Conservation (phyloP, 2,329 filamentous ascomycete species). For the Thermoascus crustaceus region DNA sequence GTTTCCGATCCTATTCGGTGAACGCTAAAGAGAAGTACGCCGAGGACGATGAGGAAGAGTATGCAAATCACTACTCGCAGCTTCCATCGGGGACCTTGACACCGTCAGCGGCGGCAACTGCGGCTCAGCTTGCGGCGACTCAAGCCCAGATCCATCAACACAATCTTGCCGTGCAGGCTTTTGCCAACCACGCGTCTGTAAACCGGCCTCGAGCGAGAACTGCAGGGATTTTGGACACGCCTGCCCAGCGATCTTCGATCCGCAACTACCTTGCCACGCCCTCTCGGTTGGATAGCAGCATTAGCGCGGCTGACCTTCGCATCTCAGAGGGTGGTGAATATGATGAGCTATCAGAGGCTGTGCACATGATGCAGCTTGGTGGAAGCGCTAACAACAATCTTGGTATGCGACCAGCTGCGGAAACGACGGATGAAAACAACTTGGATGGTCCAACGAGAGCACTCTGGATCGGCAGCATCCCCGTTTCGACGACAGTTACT, state of each 20-base stretch:
- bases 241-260: constrained; percentile 54
- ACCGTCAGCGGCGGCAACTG: constrained; percentile 48
- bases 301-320: constrained; percentile 66
- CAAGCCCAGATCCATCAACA: constrained; percentile 73
- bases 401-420: constrained; percentile 54
- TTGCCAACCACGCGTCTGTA: constrained; percentile 72
- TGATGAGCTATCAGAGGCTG: constrained; percentile 70
- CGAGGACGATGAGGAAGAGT: constrained; percentile 75
- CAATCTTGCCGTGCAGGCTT: constrained; percentile 87
- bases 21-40: constrained; percentile 98
- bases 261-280: constrained; percentile 71
- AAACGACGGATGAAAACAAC: constrained; percentile 67
- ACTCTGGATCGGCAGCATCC: constrained; percentile 95
- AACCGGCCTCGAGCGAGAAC: constrained; percentile 84
- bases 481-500: constrained; percentile 90
- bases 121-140: constrained; percentile 52
- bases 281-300: constrained; percentile 65
- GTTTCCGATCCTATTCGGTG: constrained; percentile 95
- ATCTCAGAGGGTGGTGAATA: constrained; percentile 69
- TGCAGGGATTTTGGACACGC: constrained; percentile 80
- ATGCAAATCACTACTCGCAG: constrained; percentile 50
- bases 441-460: constrained; percentile 87
- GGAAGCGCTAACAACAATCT: constrained; percentile 40
- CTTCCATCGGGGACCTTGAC: constrained; percentile 53
- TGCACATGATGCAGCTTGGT: constrained; percentile 66